Percentiles rank a stretch among this genome's conserved stretches.
Evolutionary conservation across 2,329 filamentous ascomycete species (phyloP).

Genomic region (Cercospora beticola): DNA sequence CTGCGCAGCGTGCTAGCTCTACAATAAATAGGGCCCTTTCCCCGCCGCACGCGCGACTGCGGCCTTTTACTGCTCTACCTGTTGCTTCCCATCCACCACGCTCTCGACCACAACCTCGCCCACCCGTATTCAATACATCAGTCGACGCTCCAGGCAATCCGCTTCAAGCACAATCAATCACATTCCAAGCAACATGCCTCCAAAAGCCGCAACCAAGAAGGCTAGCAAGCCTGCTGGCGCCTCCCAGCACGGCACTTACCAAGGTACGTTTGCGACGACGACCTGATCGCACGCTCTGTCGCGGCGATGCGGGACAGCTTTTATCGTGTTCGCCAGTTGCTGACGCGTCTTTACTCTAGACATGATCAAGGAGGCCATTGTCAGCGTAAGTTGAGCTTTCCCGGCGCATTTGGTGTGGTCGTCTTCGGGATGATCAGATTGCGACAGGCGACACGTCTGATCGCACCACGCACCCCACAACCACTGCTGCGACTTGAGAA

Average conservation of each 20-base stretch:
- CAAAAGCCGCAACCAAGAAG: constrained; percentile 22
- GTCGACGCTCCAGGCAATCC: constrained; percentile 21
- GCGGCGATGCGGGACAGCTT: constrained; percentile 18
- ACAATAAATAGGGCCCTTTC: constrained; percentile 1
- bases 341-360: constrained; percentile 58
- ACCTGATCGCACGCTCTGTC: constrained; percentile 21
- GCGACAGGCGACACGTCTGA: constrained; percentile 27
- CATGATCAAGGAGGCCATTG: constrained; percentile 72
- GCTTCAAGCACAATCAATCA: constrained; percentile 22
- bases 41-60: neutral
- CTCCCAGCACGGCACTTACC: constrained; percentile 65
- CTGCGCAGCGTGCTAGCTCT: neutral
- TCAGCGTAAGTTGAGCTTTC: constrained; percentile 63
- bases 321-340: constrained; percentile 40
- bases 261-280: constrained; percentile 57
- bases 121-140: constrained; percentile 12
- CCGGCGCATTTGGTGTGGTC: constrained; percentile 44
- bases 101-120: neutral
- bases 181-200: constrained; percentile 25
- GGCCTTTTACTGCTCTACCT: constrained; percentile 1
- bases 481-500: constrained; percentile 21
- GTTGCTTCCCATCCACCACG: constrained; percentile 1
- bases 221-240: constrained; percentile 45
- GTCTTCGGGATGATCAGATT: constrained; percentile 24
- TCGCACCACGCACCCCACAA: constrained; percentile 13